Conservation (phyloP, 768 basidiomycete species). For the Xerocomellus amylosporus region DNA sequence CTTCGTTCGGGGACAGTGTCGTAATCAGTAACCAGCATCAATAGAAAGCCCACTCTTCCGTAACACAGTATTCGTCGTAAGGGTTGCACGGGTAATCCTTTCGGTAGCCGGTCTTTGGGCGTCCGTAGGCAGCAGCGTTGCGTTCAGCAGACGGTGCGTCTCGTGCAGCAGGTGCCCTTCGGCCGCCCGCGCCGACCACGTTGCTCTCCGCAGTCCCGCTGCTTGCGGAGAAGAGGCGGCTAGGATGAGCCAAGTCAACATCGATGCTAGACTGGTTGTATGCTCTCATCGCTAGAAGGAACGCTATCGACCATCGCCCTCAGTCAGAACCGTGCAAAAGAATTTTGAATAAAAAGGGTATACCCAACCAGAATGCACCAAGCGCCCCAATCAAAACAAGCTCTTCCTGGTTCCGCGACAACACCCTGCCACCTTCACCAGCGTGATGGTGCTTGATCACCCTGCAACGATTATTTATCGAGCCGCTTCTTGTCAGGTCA, state of each 20-base stretch:
- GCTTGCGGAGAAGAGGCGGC: conserved; percentile 33
- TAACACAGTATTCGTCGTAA: conserved; percentile 64
- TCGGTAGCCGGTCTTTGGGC: conserved; percentile 31
- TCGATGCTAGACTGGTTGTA: conserved; percentile 32
- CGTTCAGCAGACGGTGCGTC: conserved; percentile 27
- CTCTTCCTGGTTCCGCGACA: conserved; percentile 74
- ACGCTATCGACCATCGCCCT: conserved; percentile 27
- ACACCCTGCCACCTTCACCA: conserved; percentile 45
- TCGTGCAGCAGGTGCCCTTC: conserved; percentile 22
- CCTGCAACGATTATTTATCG: conserved; percentile 35
- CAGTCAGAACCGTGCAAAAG: conserved; percentile 2
- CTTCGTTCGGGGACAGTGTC: background rate
- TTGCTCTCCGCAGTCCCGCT: conserved; percentile 35
- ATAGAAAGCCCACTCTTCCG: conserved; percentile 65
- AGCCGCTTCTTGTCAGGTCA: background rate
- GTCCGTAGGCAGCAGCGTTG: conserved; percentile 30
- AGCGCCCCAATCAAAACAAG: conserved; percentile 67
- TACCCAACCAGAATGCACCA: conserved; percentile 76
- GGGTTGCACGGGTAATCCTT: conserved; percentile 54
- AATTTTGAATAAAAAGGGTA: conserved; percentile 21
- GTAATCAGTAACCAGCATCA: conserved; percentile 13
- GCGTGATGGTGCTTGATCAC: conserved; percentile 60
- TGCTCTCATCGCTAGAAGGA: conserved; percentile 43
- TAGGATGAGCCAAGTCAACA: conserved; percentile 28
- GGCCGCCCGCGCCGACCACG: conserved; percentile 32